Evolutionary conservation across 2,329 filamentous ascomycete species (phyloP).

Genomic region (Alternaria metachromatica): DNA sequence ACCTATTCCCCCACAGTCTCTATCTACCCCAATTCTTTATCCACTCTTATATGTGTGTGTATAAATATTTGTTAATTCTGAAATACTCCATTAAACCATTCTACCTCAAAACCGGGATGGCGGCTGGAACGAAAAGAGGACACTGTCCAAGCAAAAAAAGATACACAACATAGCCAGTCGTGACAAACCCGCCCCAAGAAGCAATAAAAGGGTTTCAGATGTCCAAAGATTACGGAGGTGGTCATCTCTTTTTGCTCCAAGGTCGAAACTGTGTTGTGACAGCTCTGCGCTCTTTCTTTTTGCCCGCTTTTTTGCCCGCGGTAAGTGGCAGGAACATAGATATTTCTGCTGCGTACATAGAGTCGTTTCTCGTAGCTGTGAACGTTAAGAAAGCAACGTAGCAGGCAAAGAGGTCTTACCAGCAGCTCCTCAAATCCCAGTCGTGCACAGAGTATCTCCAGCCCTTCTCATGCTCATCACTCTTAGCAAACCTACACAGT

Average conservation of each 20-base stretch:
- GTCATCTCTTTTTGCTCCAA: neutral
- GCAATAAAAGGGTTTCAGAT: neutral
- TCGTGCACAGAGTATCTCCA: neutral
- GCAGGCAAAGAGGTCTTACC: neutral
- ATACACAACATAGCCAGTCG: neutral
- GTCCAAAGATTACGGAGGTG: neutral
- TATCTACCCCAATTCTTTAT: neutral
- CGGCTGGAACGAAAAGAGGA: neutral
- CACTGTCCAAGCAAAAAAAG: neutral
- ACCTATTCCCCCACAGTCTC: neutral
- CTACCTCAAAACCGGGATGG: neutral
- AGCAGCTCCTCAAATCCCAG: neutral
- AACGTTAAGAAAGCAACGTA: neutral
- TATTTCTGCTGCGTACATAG: neutral
- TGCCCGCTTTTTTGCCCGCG: neutral
- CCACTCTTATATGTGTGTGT: neutral
- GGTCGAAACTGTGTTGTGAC: neutral
- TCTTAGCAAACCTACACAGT: neutral
- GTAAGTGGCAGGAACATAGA: neutral
- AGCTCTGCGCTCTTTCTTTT: neutral
- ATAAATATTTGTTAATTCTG: neutral
- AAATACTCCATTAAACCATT: neutral
- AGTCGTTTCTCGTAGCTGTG: neutral
- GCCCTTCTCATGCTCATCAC: neutral
- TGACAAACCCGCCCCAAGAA: neutral